Evolutionary conservation across 345 rosid genomes (phyloP), one percentile per base, ranked within the genome.

Genomic region (Boechera retrofracta): DNA sequence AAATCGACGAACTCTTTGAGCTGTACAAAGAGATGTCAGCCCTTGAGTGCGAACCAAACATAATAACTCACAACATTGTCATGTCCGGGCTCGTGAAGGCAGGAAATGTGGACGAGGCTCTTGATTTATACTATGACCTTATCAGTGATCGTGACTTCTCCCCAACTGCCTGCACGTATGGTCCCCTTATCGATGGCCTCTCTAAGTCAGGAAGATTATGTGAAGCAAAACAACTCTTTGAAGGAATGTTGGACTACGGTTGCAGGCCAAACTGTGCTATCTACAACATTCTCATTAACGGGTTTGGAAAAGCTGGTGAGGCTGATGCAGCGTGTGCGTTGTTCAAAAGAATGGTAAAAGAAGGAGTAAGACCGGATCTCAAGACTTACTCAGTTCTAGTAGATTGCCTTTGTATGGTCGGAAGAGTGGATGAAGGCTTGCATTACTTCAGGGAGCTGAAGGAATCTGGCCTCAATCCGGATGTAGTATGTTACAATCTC

Each of bases 341-440:
- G 74, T 90, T 90, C 60, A 85, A 69, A 81, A 87, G 80, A 71
- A 94, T 94, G 98, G 78, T 82, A 21, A 82, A 80, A 79, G 89
- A 86, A 78, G 97, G 98, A 63, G 78, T 94, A 42, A 83, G 97
- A 81, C 95, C 95, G n/a, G 97, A 94, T 78, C 82, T 94, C 86
- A 89, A 85, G 85, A 85, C 97, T n/a, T 94, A 92, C 83, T 85
- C 93, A 39, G 80, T 87, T 79, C 86, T 94, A 51, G 89, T 94
- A 5, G 91, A 87, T 79, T 86, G 90, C 77, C 81, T 92, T 29
- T 92, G 89, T 81, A 80, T 78, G 81, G 86, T 39, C 0, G 92
- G 91, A 68, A 88, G 86, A 82, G 90, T 90, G 62, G 97, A 94
- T 52, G 97, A 92, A 63, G 98, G 90, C 15, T 33, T 89, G 52